Percentiles rank a stretch among this genome's conserved stretches.
Evolutionary conservation across 2,329 filamentous ascomycete genomes (phyloP).

Genomic region (Zarea fungicola): DNA sequence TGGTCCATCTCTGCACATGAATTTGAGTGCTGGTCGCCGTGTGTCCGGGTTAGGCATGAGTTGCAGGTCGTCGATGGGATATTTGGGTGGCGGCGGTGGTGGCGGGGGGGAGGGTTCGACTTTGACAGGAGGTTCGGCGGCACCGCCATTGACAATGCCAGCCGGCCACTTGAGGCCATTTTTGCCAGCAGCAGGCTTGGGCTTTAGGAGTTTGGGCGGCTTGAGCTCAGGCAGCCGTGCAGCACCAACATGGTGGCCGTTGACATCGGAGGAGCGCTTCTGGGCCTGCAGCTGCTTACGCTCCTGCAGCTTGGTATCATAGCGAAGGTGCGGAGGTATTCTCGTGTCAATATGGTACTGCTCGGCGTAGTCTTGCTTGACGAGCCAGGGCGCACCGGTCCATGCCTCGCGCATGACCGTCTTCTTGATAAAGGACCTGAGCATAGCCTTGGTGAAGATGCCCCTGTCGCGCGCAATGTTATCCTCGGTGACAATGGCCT

Average conservation of each 20-base stretch:
- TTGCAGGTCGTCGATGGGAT: slow-evolving; percentile 91
- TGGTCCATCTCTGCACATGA: slow-evolving; percentile 63
- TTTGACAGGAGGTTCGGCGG: slow-evolving; percentile 24
- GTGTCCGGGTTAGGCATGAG: slow-evolving; percentile 62
- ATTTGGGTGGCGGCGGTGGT: slow-evolving; percentile 72
- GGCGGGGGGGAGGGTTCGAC: slow-evolving; percentile 38
- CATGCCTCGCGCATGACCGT: slow-evolving; percentile 88
- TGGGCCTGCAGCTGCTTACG: slow-evolving; percentile 67
- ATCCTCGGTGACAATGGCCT: slow-evolving; percentile 73
- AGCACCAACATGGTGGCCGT: slow-evolving; percentile 35
- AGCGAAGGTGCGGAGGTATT: slow-evolving; percentile 74
- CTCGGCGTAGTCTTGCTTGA: slow-evolving; percentile 78
- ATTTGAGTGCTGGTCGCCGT: slow-evolving; percentile 71
- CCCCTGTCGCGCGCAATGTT: slow-evolving; percentile 85
- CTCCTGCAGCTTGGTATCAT: slow-evolving; percentile 73
- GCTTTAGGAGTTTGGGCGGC: slow-evolving; percentile 32
- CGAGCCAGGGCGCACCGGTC: slow-evolving; percentile 95
- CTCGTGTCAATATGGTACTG: slow-evolving; percentile 83
- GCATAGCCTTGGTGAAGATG: slow-evolving; percentile 88
- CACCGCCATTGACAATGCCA: slow-evolving; percentile 26
- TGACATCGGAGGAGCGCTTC: slow-evolving; percentile 52
- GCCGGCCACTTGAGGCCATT: slow-evolving; percentile 53
- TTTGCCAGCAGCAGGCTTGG: slow-evolving; percentile 48
- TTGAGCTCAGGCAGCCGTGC: slow-evolving; percentile 67
- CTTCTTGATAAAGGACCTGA: slow-evolving; percentile 91